phyloP scores from a whole-genome alignment of 106 monocot genomes.

The Allium cepa region DNA sequence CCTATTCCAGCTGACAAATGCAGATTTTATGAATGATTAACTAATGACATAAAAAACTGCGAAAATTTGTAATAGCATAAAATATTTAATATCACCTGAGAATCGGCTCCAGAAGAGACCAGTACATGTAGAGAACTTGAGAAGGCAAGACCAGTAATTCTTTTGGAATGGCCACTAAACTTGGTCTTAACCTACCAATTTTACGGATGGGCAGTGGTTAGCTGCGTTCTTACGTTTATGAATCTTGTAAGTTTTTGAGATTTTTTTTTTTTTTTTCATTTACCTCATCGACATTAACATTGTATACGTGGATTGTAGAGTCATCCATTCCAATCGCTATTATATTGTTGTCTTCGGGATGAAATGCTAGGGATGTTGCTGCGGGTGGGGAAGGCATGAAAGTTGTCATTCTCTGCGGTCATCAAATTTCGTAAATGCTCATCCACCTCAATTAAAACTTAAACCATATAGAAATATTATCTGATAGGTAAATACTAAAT shows the following conservation, averaged over 20 bases:
- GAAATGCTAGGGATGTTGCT: conserved; percentile 77
- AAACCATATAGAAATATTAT: no score
- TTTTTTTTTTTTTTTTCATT: background rate
- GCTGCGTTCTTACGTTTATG: no score
- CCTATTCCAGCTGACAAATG: background rate
- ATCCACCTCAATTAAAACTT: no score
- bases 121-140: conserved; percentile 46
- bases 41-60: background rate
- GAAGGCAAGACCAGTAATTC: conserved; percentile 71
- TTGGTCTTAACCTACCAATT: conserved; percentile 51
- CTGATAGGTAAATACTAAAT: no score
- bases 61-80: background rate
- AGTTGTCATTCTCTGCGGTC: conserved; percentile 63
- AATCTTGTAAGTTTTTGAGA: no score
- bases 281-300: conserved; percentile 75
- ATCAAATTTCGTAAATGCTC: background rate
- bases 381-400: conserved; percentile 75
- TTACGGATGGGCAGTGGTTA: no score
- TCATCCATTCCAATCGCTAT: conserved; percentile 90
- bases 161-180: conserved; percentile 55
- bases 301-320: conserved; percentile 68
- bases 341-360: conserved; percentile 81
- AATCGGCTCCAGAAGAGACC: conserved; percentile 68
- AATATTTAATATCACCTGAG: conserved; percentile 35
- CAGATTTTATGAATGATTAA: background rate